phyloP scores from a whole-genome alignment of 352 stramenopile genomes.

The Globisporangium echinulatum region DNA sequence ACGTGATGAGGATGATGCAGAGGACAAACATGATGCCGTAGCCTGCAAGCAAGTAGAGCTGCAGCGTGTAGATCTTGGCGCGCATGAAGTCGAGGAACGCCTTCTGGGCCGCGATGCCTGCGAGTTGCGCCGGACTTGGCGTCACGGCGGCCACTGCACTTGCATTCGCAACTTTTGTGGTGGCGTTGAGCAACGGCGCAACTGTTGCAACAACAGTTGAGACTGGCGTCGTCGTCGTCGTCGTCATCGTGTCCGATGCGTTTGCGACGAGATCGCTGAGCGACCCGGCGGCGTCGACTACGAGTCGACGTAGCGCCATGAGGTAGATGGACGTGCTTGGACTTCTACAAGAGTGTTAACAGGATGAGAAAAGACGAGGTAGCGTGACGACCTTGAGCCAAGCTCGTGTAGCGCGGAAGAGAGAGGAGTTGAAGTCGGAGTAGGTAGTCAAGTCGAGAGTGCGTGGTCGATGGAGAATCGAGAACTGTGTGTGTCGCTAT shows the following conservation, averaged over 20 bases:
- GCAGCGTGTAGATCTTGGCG: slow-evolving; percentile 35
- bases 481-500: too few species aligned
- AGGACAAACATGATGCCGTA: slow-evolving; percentile 58
- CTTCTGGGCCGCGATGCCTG: slow-evolving; percentile 20
- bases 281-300: slow-evolving; percentile 1
- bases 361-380: too few species aligned
- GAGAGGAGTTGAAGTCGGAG: too few species aligned
- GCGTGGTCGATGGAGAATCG: too few species aligned
- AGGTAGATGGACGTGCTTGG: too few species aligned
- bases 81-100: slow-evolving; percentile 31
- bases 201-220: not conserved
- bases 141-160: slow-evolving; percentile 8
- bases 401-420: too few species aligned
- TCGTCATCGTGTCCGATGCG: not conserved
- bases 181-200: slow-evolving; percentile 3
- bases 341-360: not conserved
- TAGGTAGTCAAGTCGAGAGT: too few species aligned
- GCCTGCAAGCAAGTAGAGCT: slow-evolving; percentile 45
- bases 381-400: too few species aligned
- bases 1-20: slow-evolving; percentile 33
- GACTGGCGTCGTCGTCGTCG: not conserved
- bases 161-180: not conserved
- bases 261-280: slow-evolving; percentile 1
- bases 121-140: slow-evolving; percentile 24
- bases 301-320: not conserved